Percentiles rank a stretch among this genome's conserved stretches.
phyloP scores from a whole-genome alignment of 345 rosid species.

The Hibiscus mutabilis region DNA sequence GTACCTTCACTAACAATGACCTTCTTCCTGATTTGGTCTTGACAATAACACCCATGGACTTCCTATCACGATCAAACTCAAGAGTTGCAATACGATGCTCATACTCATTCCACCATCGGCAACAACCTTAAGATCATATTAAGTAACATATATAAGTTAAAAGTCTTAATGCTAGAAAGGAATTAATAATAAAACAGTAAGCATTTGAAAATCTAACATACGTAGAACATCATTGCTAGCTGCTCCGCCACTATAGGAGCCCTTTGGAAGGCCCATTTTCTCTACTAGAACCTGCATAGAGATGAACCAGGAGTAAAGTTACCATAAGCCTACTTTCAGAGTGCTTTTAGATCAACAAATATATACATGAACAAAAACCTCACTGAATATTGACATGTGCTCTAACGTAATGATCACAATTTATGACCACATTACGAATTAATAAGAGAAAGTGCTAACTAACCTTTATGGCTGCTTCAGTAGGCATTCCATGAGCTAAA shows the following conservation, averaged over 20 bases:
- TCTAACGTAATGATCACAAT: neutral
- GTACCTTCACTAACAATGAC: slow-evolving; percentile 59
- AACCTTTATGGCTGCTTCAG: slow-evolving; percentile 78
- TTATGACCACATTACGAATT: neutral
- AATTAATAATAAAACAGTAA: neutral
- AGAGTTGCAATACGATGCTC: slow-evolving; percentile 58
- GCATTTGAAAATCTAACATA: slow-evolving; percentile 10
- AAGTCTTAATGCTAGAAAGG: neutral
- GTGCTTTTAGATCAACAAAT: slow-evolving; percentile 1
- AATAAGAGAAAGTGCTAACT: neutral
- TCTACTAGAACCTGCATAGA: slow-evolving; percentile 53
- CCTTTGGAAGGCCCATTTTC: slow-evolving; percentile 61
- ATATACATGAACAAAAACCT: neutral
- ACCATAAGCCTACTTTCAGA: neutral
- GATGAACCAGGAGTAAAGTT: neutral
- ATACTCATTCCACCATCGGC: slow-evolving; percentile 42
- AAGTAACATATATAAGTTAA: slow-evolving; percentile 5
- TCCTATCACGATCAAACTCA: slow-evolving; percentile 67
- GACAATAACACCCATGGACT: slow-evolving; percentile 72
- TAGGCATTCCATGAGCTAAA: slow-evolving; percentile 60
- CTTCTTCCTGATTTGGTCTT: slow-evolving; percentile 37
- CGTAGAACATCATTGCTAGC: slow-evolving; percentile 25
- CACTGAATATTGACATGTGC: neutral
- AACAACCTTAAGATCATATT: slow-evolving; percentile 34
- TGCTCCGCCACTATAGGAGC: slow-evolving; percentile 6